phyloP scores from a whole-genome alignment of 331 rosid genomes.

The Malus hybrid region DNA sequence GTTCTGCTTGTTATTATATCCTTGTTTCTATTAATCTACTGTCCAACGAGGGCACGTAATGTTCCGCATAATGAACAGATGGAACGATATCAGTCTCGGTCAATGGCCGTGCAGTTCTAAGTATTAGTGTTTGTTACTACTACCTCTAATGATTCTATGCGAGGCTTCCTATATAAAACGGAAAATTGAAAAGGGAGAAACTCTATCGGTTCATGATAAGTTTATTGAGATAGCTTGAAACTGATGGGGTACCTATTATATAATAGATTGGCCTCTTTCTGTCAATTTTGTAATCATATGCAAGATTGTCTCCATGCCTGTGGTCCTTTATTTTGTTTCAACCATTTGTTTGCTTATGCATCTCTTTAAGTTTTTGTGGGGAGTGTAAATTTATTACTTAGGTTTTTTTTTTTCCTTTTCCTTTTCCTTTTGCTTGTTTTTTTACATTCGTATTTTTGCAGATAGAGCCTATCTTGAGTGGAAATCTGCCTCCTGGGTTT shows the following conservation, averaged over 20 bases:
- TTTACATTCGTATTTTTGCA: slow-evolving; percentile 70
- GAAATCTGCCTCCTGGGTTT: slow-evolving; percentile 99
- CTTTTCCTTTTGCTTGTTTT: slow-evolving; percentile 5
- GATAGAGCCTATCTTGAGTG: slow-evolving; percentile 99
- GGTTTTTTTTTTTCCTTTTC: slow-evolving; percentile 1
- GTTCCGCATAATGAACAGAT: background rate
- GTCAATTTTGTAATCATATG: background rate
- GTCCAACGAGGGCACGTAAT: background rate
- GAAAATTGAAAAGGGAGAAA: background rate
- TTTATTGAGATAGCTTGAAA: background rate
- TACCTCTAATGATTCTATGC: too few species aligned
- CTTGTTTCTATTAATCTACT: background rate
- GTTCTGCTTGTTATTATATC: background rate
- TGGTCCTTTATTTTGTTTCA: background rate
- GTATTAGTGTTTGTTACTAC: background rate
- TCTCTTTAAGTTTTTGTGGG: slow-evolving; percentile 23
- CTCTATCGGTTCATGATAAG: too few species aligned
- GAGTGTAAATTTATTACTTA: slow-evolving; percentile 28
- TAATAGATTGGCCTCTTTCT: background rate
- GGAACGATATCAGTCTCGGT: background rate
- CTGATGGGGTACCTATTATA: background rate
- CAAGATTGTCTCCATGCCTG: background rate
- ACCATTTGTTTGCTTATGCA: background rate
- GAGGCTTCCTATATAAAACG: background rate
- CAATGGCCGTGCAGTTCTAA: background rate